Evolutionary conservation across 2,329 filamentous ascomycete genomes (phyloP).

Genomic region (Myriosclerotinia curreyana): DNA sequence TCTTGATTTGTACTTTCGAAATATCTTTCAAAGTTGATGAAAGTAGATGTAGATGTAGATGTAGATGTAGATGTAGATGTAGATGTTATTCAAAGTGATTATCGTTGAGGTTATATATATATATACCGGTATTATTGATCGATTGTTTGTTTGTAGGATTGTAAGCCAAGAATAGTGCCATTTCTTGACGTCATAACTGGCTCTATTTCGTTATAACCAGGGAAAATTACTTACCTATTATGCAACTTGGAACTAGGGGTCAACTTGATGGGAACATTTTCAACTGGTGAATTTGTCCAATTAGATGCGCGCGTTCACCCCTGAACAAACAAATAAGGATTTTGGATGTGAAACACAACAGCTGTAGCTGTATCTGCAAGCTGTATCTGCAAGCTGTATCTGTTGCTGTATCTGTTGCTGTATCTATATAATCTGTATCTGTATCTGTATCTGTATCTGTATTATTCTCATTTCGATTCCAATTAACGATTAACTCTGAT

Average conservation of each 20-base stretch:
- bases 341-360: background rate
- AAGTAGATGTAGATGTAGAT: background rate
- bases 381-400: no score
- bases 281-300: no score
- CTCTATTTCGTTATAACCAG: background rate
- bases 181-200: conserved; percentile 5
- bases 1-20: background rate
- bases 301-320: background rate
- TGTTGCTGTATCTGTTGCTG: no score
- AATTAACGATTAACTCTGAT: background rate
- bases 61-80: background rate
- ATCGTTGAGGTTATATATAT: conserved; percentile 8
- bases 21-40: background rate
- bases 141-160: background rate
- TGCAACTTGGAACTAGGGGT: no score
- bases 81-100: background rate
- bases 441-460: no score
- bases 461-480: background rate
- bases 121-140: no score
- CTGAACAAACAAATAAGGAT: background rate
- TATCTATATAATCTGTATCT: no score
- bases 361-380: no score
- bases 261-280: no score
- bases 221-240: background rate
- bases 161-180: background rate